Base-by-base conservation (phyloP, 2,329 filamentous ascomycete species). In the Colletotrichum tropicicola region DNA sequence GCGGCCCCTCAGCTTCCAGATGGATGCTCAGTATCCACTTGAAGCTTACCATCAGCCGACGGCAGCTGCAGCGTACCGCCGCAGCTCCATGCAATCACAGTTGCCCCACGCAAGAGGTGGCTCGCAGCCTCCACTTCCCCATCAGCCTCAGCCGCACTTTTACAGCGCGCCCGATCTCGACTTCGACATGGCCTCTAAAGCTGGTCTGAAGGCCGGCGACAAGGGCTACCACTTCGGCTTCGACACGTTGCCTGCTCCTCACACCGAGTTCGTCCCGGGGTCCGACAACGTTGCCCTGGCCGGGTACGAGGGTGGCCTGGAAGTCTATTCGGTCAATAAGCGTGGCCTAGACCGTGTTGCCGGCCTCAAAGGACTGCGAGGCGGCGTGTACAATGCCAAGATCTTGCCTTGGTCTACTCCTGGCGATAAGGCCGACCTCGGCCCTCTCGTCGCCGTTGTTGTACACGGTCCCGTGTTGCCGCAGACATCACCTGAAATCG, bases 221-320 rank as follows among this genome's bases (percentile, higher is more conserved):
- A 86, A 86, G 45, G 92, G 92, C 7, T 93, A 92, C 70, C 92
- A 91, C 74, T 96, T 93, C 74, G 90, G 91, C 6, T 94, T 97
- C 71, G 94, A 97, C 74, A 89, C 84, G 3, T 82, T 97, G 44
- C 83, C 85, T 2, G 75, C 77, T 41, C 71, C 73, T 6, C 75
- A 79, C 56, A 69, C 70, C 15, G 71, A 77, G 59, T 47, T 61
- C 17, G 39, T 58, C 3, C 67, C 65, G 10, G 80, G 80, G 32
- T 79, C 80, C 57, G 86, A 92, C 72, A 90, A 91, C 75, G 88
- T 92, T 25, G 81, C 94, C 45, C 77, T 97, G 5, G 87, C 93
- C 8, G 94, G 94, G 2, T 93, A 90, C 69, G 91, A 97, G 74
- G 92, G 93, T 43, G 90, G 90, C 1, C 74, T 98, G 52, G 91